These are phyloP conservation scores for Mycena albidolilacea DNA, from an alignment of 768 basidiomycete genomes.

Conservation along the genomic window DNA sequence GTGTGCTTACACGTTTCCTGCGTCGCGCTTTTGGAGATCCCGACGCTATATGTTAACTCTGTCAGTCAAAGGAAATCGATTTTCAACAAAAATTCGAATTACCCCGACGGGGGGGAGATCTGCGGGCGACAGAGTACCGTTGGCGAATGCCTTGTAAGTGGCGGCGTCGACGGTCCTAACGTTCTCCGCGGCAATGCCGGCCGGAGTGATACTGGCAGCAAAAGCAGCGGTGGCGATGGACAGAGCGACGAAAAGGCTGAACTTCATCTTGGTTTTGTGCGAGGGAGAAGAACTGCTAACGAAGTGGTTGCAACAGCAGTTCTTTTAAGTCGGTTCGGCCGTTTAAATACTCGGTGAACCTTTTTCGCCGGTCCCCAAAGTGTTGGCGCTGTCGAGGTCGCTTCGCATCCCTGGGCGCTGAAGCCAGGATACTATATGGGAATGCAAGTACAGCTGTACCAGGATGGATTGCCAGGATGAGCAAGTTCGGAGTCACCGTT, in stretches of 20 bases:
- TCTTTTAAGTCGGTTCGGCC: too few species aligned
- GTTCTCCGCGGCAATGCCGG: background rate
- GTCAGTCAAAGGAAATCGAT: background rate
- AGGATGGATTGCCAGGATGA: background rate
- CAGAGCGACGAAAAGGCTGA: background rate
- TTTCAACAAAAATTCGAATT: background rate
- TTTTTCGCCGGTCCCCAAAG: too few species aligned
- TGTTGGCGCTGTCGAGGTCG: too few species aligned
- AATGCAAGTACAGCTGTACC: constrained; percentile 2
- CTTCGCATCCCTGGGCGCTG: too few species aligned
- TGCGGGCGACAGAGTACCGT: background rate
- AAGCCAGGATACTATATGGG: background rate
- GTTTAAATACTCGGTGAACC: too few species aligned
- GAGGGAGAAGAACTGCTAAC: too few species aligned
- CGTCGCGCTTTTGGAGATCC: background rate
- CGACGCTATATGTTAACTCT: background rate
- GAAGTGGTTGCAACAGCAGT: too few species aligned
- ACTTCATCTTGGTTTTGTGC: background rate
- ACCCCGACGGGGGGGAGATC: background rate
- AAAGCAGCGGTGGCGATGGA: background rate
- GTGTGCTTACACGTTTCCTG: background rate
- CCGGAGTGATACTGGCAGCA: background rate
- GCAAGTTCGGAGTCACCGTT: background rate
- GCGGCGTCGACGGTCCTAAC: background rate
- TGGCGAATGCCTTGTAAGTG: background rate